Evolutionary conservation across 768 basidiomycete species (phyloP), one percentile per base, ranked within the genome.

Genomic region (Paxillus ammoniavirescens): DNA sequence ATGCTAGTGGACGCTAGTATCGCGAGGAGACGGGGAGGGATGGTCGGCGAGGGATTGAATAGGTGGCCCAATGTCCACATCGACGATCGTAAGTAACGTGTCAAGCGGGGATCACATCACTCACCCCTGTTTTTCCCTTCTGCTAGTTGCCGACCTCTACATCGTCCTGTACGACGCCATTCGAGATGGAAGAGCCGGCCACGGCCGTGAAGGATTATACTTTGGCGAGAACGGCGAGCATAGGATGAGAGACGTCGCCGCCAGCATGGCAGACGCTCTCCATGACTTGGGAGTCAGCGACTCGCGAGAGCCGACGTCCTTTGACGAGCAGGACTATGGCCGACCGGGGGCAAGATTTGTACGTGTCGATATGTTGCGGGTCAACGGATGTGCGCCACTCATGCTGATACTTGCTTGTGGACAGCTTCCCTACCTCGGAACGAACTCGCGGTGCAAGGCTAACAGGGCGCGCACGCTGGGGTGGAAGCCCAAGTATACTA

Each of bases 1-100:
- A 12, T 30, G 3, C 60, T 82, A 1, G 73, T 86, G 56, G 62
- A 67, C 6, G 75, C 73, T 0, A 58, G 77, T 15, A 55, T 85
- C 26, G 69, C 61, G 49, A 75, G 87, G 40, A 79, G 78, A 6
- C 74, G 75, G n/a, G 82, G 73, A 0, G 85, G 84, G 14, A 70
- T 82, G 61, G 73, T 87, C 8, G 86, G 85, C 0, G 55, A 74
- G 42, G 87, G 88, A 2, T 70, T 76, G 61, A 83, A 86, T 47
- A 40, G 81, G 5, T 88, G 86, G 87, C 76, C 79, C 0, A 78
- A 81, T 51, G 77, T 84, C 15, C 76, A 85, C 54, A 69, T 85
- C 46, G 68, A 77, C 23, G 84, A 86, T 15, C 62, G 65, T 67
- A 7, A 33, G 52, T 49, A 2, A 35, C 41, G 6, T 18, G 21